Evolutionary conservation across 441 rosid species (phyloP).

Genomic region (Jatropha multifida): DNA sequence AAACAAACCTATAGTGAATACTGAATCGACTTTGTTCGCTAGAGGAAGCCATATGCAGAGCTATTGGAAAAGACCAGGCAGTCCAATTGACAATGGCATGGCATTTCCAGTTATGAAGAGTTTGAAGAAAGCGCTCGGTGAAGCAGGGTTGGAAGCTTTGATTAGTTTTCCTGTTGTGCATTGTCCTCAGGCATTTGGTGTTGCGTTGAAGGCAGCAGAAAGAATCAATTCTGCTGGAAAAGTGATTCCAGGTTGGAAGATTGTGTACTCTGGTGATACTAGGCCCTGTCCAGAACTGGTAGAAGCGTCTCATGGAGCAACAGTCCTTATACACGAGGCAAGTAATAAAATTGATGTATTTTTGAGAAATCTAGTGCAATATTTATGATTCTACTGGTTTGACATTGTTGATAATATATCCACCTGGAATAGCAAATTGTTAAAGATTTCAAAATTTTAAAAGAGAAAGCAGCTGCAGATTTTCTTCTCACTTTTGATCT

Average conservation of each 20-base stretch:
- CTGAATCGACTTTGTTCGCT: slow-evolving; percentile 49
- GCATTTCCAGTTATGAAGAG: slow-evolving; percentile 46
- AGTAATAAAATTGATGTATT: slow-evolving; percentile 15
- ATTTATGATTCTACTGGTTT: neutral
- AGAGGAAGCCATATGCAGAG: slow-evolving; percentile 75
- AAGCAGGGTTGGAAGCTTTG: slow-evolving; percentile 62
- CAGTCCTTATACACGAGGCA: slow-evolving; percentile 92
- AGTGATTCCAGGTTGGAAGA: slow-evolving; percentile 88
- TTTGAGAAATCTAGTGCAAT: neutral
- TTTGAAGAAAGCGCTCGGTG: slow-evolving; percentile 58
- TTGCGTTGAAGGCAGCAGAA: slow-evolving; percentile 64
- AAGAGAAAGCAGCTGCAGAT: neutral
- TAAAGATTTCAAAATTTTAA: neutral
- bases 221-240: slow-evolving; percentile 64
- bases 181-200: slow-evolving; percentile 88
- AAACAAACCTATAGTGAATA: slow-evolving; percentile 14
- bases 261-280: slow-evolving; percentile 93
- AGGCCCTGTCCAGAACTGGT: slow-evolving; percentile 81
- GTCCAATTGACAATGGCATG: slow-evolving; percentile 42
- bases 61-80: slow-evolving; percentile 52
- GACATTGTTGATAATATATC: neutral
- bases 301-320: slow-evolving; percentile 78
- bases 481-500: neutral
- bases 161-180: slow-evolving; percentile 93
- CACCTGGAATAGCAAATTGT: neutral